phyloP scores from a whole-genome alignment of 306 rosid genomes.

The Begonia masoniana region DNA sequence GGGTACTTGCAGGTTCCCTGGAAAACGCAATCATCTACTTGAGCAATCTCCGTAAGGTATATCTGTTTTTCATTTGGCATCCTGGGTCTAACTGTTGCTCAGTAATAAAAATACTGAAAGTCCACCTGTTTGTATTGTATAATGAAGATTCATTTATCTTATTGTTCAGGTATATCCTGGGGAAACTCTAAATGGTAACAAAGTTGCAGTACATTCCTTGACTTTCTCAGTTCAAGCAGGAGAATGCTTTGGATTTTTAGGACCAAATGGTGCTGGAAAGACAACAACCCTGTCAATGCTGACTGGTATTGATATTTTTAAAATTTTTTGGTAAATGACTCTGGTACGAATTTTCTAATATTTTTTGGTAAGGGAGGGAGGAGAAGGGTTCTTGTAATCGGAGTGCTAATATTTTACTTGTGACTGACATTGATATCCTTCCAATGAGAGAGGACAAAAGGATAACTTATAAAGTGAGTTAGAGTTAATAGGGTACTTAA shows the following conservation, averaged over 20 bases:
- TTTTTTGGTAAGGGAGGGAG: no score
- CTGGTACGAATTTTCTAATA: no score
- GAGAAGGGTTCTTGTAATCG: no score
- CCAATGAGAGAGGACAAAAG: no score
- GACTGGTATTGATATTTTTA: conserved; percentile 34
- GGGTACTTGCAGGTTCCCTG: conserved; percentile 78
- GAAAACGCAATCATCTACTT: conserved; percentile 77
- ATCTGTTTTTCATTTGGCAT: neutral
- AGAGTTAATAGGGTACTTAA: no score
- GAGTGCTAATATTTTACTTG: no score
- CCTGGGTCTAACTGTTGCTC: neutral
- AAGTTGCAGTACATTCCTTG: conserved; percentile 81
- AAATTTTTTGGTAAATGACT: no score
- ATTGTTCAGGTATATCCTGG: conserved; percentile 60
- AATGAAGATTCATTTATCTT: no score
- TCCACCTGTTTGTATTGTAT: neutral
- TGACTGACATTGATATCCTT: no score
- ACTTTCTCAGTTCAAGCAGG: conserved; percentile 92
- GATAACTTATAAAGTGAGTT: no score
- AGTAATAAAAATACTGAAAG: neutral
- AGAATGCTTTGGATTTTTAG: conserved; percentile 93
- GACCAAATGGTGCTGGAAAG: conserved; percentile 98
- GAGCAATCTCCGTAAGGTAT: conserved; percentile 81
- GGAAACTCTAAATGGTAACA: conserved; percentile 36
- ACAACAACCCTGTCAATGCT: conserved; percentile 89